Evolutionary conservation across 2,329 filamentous ascomycete genomes (phyloP).

Genomic region (Colletotrichum limetticola): DNA sequence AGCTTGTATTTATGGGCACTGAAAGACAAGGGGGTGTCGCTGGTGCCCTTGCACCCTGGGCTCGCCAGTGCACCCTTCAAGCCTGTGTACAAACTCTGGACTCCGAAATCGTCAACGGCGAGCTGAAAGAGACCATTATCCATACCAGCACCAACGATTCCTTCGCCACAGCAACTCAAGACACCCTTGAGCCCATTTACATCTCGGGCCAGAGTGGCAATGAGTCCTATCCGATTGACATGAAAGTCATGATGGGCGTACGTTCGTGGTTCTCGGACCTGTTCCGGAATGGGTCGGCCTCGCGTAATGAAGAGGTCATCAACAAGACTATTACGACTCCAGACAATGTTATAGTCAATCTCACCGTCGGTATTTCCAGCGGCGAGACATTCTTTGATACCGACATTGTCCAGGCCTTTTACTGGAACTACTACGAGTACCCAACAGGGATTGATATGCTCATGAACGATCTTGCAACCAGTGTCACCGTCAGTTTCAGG

Average conservation of each 20-base stretch:
- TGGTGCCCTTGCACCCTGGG: slow-evolving; percentile 42
- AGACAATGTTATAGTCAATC: slow-evolving; percentile 43
- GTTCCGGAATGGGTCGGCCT: slow-evolving; percentile 44
- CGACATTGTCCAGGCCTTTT: slow-evolving; percentile 51
- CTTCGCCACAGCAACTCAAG: slow-evolving; percentile 35
- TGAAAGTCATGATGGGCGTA: slow-evolving; percentile 43
- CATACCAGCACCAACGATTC: slow-evolving; percentile 39
- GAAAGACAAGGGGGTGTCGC: slow-evolving; percentile 40
- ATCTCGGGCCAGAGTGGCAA: slow-evolving; percentile 28
- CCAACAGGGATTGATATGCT: slow-evolving; percentile 45
- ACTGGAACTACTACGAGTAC: slow-evolving; percentile 53
- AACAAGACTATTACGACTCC: slow-evolving; percentile 40
- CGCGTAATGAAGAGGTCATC: slow-evolving; percentile 39
- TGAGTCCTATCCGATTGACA: slow-evolving; percentile 39
- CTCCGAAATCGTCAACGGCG: slow-evolving; percentile 41
- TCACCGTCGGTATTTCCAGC: slow-evolving; percentile 45
- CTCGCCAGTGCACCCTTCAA: slow-evolving; percentile 42
- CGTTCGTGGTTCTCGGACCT: slow-evolving; percentile 45
- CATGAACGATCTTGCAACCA: slow-evolving; percentile 46
- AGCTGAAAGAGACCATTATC: slow-evolving; percentile 40
- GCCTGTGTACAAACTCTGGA: slow-evolving; percentile 44
- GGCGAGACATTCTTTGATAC: slow-evolving; percentile 47
- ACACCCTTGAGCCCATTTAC: slow-evolving; percentile 36
- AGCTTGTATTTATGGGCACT: slow-evolving; percentile 47
- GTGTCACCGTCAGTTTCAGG: slow-evolving; percentile 48